Base-by-base conservation (phyloP, 1,284 basidiomycete species). In the Mycena sp. region DNA sequence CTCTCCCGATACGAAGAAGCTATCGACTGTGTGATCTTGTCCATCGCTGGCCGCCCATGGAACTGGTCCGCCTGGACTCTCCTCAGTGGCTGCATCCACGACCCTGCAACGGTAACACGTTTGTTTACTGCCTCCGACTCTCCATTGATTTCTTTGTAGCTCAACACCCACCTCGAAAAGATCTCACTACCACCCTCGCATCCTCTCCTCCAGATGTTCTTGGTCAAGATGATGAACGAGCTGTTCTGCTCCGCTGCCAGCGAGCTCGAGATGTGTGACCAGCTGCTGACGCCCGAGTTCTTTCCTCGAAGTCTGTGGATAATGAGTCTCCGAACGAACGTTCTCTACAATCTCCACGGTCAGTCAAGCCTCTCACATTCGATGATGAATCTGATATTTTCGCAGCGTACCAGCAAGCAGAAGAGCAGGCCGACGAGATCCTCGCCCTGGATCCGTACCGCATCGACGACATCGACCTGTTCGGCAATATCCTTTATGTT, bases 401-500 rank as follows among this genome's bases (percentile, higher is more conserved):
- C 14, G 32, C 14, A 35, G 92, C 96, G 72, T 96, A 95, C 74
- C 85, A 87, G 49, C 86, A 89, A 60, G 94, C 96, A 2, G 93
- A 95, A 74, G 76, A 77, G 28, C 88, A 94, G 71, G 98, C 97
- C 74, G 91, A 95, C 71, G 83, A 84, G 62, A 92, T 98, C 28
- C 85, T 94, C 51, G 76, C 81, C 4, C 74, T 90, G 37, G 96
- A 99, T 74, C 96, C 96, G 4, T 93, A 90, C 78, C 87, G 96
- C 30, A 89, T 98, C 65, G 98, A 99, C 70, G 95, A 98, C 71
- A 91, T 99, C 58, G 97, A 99, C 73, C 91, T 98, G 55, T 96
- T 95, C 75, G 98, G 95, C 58, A 98, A 99, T 75, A 96, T 99
- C 72, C 85, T 99, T 35, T 99, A 99, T 76, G 95, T 99, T 3